Percentiles rank a stretch among this genome's conserved stretches.
These are phyloP conservation scores for Pythium brachiatum DNA, from an alignment of 352 stramenopile genomes.

Conservation along the genomic window DNA sequence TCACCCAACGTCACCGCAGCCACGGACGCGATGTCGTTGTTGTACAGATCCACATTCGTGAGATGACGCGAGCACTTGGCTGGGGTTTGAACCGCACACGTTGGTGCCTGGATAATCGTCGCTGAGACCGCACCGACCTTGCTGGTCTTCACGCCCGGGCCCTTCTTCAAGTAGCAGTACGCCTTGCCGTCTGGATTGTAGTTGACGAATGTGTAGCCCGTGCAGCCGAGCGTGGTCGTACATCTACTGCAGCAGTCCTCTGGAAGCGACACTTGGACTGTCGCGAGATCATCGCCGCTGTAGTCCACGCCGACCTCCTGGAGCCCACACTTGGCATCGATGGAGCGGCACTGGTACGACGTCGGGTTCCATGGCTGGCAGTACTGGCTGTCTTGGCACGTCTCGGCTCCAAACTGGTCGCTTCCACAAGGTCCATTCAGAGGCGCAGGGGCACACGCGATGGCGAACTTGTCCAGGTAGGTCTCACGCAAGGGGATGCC, in stretches of 20 bases:
- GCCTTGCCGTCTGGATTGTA: slow-evolving; percentile 32
- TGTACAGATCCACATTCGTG: slow-evolving; percentile 1
- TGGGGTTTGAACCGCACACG: background rate
- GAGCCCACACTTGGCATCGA: slow-evolving; percentile 29
- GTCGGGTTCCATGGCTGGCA: slow-evolving; percentile 32
- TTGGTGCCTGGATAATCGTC: background rate
- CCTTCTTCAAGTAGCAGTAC: slow-evolving; percentile 36
- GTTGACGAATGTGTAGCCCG: slow-evolving; percentile 32
- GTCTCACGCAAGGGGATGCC: no score
- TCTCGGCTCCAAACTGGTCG: slow-evolving; percentile 5
- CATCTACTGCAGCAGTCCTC: slow-evolving; percentile 34
- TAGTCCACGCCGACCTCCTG: slow-evolving; percentile 40
- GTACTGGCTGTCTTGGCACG: slow-evolving; percentile 27
- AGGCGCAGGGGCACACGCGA: no score
- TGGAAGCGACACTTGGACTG: slow-evolving; percentile 20
- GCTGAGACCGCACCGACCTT: slow-evolving; percentile 23
- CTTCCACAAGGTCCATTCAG: slow-evolving; percentile 7
- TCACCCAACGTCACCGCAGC: background rate
- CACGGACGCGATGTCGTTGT: background rate
- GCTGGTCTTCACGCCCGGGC: background rate
- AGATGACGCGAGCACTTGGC: slow-evolving; percentile 9
- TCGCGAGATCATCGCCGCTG: slow-evolving; percentile 37
- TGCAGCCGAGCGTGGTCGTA: slow-evolving; percentile 24
- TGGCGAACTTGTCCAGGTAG: no score
- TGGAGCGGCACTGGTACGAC: slow-evolving; percentile 35